phyloP scores from a whole-genome alignment of 2,329 filamentous ascomycete species.

The Verticillium nonalfalfae region DNA sequence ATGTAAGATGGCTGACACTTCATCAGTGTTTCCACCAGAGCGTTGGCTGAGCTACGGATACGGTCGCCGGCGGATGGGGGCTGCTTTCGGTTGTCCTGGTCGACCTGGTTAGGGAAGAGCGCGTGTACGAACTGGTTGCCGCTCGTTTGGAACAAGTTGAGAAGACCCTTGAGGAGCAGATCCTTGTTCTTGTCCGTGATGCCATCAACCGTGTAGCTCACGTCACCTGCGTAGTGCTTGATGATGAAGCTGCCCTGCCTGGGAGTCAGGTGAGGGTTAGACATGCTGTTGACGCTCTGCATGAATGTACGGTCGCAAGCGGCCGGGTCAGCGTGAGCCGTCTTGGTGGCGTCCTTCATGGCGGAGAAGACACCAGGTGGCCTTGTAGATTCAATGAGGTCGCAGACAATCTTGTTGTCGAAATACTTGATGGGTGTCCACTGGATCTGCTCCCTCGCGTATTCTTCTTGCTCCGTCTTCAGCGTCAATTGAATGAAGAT shows the following conservation, averaged over 20 bases:
- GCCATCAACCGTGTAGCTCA: conserved; percentile 87
- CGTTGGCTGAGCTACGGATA: conserved; percentile 91
- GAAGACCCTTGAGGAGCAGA: conserved; percentile 85
- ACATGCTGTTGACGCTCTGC: conserved; percentile 84
- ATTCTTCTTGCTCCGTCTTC: conserved; percentile 97
- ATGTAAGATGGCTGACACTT: conserved; percentile 97
- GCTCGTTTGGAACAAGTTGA: conserved; percentile 80
- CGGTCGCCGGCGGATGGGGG: conserved; percentile 94
- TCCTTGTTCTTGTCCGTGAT: conserved; percentile 99
- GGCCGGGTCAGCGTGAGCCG: conserved; percentile 90
- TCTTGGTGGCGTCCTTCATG: conserved; percentile 95
- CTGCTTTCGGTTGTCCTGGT: conserved; percentile 90
- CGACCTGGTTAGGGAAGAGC: conserved; percentile 86
- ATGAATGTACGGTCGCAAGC: conserved; percentile 96
- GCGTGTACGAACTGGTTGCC: conserved; percentile 80
- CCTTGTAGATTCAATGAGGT: conserved; percentile 86
- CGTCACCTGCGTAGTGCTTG: conserved; percentile 98
- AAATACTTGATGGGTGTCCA: conserved; percentile 99
- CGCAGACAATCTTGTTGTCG: conserved; percentile 98
- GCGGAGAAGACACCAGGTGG: conserved; percentile 92
- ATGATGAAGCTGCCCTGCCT: conserved; percentile 96
- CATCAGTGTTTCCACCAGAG: conserved; percentile 91
- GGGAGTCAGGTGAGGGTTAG: conserved; percentile 84
- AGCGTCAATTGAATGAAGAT: conserved; percentile 98
- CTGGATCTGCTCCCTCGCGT: conserved; percentile 89